Percentiles rank a stretch among this genome's conserved stretches.
Evolutionary conservation across 495 filamentous ascomycete genomes (phyloP).

Genomic region (Cercophora scortea): DNA sequence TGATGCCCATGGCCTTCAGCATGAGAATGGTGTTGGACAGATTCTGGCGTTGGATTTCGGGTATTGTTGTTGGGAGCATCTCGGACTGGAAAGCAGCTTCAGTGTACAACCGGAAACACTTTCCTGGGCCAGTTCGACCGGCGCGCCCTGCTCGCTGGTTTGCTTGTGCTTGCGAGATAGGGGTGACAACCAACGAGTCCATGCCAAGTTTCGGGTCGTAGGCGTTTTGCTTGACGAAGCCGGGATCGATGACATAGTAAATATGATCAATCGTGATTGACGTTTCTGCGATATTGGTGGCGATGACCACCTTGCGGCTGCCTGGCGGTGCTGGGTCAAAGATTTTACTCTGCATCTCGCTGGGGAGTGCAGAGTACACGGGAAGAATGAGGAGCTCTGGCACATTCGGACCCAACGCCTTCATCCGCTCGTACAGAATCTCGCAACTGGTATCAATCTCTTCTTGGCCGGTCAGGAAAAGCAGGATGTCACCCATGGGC

Average conservation of each 20-base stretch:
- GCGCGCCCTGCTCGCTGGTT: constrained; percentile 92
- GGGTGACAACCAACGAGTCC: constrained; percentile 91
- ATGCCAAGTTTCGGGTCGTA: constrained; percentile 97
- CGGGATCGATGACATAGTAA: constrained; percentile 95
- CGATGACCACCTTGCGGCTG: constrained; percentile 90
- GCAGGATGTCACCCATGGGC: constrained; percentile 80
- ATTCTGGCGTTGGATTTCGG: constrained; percentile 95
- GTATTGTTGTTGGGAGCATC: constrained; percentile 93
- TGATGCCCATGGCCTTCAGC: constrained; percentile 99
- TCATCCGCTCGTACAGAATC: constrained; percentile 92
- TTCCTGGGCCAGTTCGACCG: constrained; percentile 90
- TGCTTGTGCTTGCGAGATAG: constrained; percentile 93
- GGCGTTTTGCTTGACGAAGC: constrained; percentile 95
- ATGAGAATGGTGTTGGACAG: constrained; percentile 92
- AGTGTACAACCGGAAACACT: constrained; percentile 93
- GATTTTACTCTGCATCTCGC: constrained; percentile 87
- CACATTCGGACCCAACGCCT: constrained; percentile 81
- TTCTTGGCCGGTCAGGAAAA: constrained; percentile 96
- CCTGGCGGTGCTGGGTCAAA: constrained; percentile 91
- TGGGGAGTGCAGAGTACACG: constrained; percentile 87
- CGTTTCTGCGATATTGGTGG: constrained; percentile 97
- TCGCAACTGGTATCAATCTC: constrained; percentile 96
- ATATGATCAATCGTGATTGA: constrained; percentile 97
- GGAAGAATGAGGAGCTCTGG: constrained; percentile 90
- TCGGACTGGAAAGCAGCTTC: constrained; percentile 93